Conservation (phyloP, 2,329 filamentous ascomycete genomes). For the Davidsoniella neocaledoniae region DNA sequence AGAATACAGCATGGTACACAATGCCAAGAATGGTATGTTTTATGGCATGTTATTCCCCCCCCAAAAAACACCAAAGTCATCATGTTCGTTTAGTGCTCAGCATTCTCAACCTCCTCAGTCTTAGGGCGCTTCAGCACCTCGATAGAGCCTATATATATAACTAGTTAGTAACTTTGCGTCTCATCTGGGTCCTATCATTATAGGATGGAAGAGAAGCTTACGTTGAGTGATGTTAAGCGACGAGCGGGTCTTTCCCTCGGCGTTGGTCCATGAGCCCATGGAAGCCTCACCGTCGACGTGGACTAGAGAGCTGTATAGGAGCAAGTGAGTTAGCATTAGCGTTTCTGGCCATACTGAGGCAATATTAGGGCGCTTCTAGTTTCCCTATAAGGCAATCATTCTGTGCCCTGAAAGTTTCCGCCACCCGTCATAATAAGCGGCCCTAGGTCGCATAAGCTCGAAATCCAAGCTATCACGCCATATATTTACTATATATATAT, state of each 20-base stretch:
- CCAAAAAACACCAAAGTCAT: neutral
- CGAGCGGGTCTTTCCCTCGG: slow-evolving; percentile 50
- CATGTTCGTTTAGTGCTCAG: slow-evolving; percentile 1
- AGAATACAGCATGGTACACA: slow-evolving; percentile 17
- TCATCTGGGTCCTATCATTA: neutral
- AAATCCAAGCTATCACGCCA: neutral
- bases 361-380: neutral
- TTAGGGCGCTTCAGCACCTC: slow-evolving; percentile 29
- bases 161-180: slow-evolving; percentile 13
- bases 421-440: too few relatives aligned
- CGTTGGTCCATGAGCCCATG: slow-evolving; percentile 49
- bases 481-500: neutral
- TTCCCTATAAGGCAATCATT: neutral
- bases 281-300: slow-evolving; percentile 70
- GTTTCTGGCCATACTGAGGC: neutral
- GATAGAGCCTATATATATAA: slow-evolving; percentile 22
- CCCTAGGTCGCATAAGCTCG: neutral
- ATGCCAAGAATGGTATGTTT: neutral
- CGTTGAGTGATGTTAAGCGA: slow-evolving; percentile 61
- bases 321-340: slow-evolving; percentile 12
- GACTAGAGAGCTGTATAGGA: slow-evolving; percentile 47
- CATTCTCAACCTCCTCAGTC: slow-evolving; percentile 6
- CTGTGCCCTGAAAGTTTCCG: too few relatives aligned
- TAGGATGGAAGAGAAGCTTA: slow-evolving; percentile 30
- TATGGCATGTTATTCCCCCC: neutral